Evolutionary conservation across 1,284 basidiomycete genomes (phyloP).

Genomic region (Pseudozyma thailandica): DNA sequence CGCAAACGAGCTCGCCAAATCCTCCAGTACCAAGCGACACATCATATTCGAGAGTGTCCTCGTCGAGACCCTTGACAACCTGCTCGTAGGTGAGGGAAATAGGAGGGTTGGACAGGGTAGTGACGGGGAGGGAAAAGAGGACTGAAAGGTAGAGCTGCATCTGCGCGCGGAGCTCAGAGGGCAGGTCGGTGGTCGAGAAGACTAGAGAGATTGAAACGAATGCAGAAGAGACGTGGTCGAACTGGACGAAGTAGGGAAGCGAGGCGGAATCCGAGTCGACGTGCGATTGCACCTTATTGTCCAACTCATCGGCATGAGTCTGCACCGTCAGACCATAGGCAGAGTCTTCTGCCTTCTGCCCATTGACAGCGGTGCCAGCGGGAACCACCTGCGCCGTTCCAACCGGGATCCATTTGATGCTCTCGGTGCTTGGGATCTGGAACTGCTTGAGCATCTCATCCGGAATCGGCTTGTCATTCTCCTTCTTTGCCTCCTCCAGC

Average conservation of each 20-base stretch:
- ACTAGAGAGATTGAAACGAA: slow-evolving; percentile 80
- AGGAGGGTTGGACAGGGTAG: slow-evolving; percentile 75
- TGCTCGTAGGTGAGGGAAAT: slow-evolving; percentile 81
- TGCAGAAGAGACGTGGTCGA: slow-evolving; percentile 80
- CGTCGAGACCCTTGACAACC: slow-evolving; percentile 88
- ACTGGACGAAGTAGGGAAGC: slow-evolving; percentile 90
- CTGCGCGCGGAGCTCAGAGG: slow-evolving; percentile 70
- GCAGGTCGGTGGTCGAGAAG: slow-evolving; percentile 72
- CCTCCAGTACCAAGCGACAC: slow-evolving; percentile 76
- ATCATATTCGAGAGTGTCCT: slow-evolving; percentile 90
- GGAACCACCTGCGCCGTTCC: slow-evolving; percentile 72
- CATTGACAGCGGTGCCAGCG: neutral
- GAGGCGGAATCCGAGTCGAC: slow-evolving; percentile 77
- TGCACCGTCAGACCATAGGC: slow-evolving; percentile 29
- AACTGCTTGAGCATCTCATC: slow-evolving; percentile 81
- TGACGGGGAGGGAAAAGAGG: slow-evolving; percentile 90
- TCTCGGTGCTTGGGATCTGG: slow-evolving; percentile 75
- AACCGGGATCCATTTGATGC: slow-evolving; percentile 94
- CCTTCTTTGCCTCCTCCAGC: slow-evolving; percentile 84
- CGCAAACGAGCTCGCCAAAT: slow-evolving; percentile 77
- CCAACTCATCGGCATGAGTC: slow-evolving; percentile 54
- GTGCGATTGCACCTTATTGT: slow-evolving; percentile 73
- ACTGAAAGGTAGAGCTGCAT: slow-evolving; percentile 85
- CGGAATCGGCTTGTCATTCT: slow-evolving; percentile 87
- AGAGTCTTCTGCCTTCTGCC: slow-evolving; percentile 3